A percentile compares a stretch with the other conserved stretches of the same genome.
Evolutionary conservation across 805 yeast genomes (phyloP).

Genomic region (Teunomyces tritomae): DNA sequence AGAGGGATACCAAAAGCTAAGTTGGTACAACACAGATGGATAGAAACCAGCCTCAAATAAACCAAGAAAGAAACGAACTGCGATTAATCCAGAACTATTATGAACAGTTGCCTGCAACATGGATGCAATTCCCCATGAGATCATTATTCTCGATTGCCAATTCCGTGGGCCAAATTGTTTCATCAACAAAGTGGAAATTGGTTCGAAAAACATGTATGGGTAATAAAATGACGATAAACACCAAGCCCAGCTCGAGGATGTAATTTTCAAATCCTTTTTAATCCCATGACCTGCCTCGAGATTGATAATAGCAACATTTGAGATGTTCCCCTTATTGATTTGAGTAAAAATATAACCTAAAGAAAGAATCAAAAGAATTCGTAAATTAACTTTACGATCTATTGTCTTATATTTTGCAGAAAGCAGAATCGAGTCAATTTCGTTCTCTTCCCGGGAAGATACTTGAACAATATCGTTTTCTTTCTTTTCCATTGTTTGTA

Average conservation of each 20-base stretch:
- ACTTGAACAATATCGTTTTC: background rate
- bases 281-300: background rate
- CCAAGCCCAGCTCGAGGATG: background rate
- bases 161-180: background rate
- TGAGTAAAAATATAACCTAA: background rate
- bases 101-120: background rate
- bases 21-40: background rate
- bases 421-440: background rate
- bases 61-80: background rate
- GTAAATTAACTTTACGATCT: background rate
- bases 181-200: background rate
- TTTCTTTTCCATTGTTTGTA: background rate
- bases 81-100: background rate
- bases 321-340: background rate
- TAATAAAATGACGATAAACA: background rate
- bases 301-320: background rate
- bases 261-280: background rate
- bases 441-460: background rate
- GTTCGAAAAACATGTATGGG: background rate
- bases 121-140: background rate
- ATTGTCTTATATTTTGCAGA: background rate
- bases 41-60: background rate
- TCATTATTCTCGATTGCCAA: background rate
- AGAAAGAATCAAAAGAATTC: background rate
- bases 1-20: background rate